Percentiles rank a stretch among this genome's conserved stretches.
phyloP scores from a whole-genome alignment of 2,329 filamentous ascomycete species.

The Arthrinium puccinioides region DNA sequence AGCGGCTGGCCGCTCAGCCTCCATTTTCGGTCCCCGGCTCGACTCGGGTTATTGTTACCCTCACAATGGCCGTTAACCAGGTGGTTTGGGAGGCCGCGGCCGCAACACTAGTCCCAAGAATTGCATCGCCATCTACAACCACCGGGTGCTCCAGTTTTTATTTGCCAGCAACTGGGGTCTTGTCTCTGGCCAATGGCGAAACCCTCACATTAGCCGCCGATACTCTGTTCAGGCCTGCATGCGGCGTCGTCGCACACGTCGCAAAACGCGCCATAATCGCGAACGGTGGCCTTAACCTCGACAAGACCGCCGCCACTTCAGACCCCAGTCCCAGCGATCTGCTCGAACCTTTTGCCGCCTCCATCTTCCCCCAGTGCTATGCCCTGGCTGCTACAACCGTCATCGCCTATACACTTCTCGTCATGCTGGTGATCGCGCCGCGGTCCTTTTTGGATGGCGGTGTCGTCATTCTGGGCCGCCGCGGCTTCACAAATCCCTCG shows the following conservation, averaged over 20 bases:
- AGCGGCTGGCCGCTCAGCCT: conserved; percentile 19
- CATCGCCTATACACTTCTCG: conserved; percentile 83
- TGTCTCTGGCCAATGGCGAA: conserved; percentile 43
- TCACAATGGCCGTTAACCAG: too few species aligned
- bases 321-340: conserved; percentile 52
- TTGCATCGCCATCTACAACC: conserved; percentile 13
- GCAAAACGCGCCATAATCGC: conserved; percentile 32
- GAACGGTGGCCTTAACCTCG: conserved; percentile 30
- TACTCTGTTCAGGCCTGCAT: conserved; percentile 53
- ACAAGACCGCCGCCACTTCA: conserved; percentile 27
- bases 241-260: conserved; percentile 38
- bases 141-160: conserved; percentile 31
- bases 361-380: conserved; percentile 87
- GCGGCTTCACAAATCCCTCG: conserved; percentile 79
- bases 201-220: conserved; percentile 52
- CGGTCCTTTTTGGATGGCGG: conserved; percentile 86
- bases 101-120: conserved; percentile 14
- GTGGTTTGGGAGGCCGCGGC: too few species aligned
- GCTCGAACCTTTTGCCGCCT: conserved; percentile 85
- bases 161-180: conserved; percentile 35
- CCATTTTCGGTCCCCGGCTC: too few species aligned
- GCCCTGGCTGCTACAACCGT: conserved; percentile 87
- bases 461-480: conserved; percentile 69
- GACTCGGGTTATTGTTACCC: too few species aligned
- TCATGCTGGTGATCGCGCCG: conserved; percentile 92